These are phyloP conservation scores for Fragaria vesca DNA, from an alignment of 306 rosid genomes.

Conservation along the genomic window DNA sequence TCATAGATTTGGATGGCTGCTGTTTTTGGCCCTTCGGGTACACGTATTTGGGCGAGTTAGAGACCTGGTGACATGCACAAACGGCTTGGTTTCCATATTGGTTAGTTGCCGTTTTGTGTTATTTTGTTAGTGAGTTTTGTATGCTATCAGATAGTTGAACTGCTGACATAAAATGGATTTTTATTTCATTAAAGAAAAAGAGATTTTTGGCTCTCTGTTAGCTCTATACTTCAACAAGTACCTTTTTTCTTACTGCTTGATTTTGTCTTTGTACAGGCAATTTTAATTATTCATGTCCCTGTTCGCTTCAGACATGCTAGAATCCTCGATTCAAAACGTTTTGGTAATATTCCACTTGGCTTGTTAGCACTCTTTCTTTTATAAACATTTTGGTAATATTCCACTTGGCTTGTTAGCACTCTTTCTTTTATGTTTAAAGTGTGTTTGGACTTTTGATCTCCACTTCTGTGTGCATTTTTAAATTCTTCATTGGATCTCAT, in stretches of 20 bases:
- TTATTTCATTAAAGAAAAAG: background rate
- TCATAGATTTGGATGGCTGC: slow-evolving; percentile 98
- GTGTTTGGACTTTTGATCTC: background rate
- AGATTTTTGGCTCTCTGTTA: background rate
- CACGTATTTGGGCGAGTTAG: slow-evolving; percentile 87
- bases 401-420: slow-evolving; percentile 10
- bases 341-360: slow-evolving; percentile 51
- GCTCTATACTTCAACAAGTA: background rate
- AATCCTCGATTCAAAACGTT: slow-evolving; percentile 64
- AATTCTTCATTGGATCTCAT: slow-evolving; percentile 27
- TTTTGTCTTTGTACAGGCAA: slow-evolving; percentile 59
- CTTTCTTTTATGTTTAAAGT: slow-evolving; percentile 1
- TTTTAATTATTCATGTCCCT: slow-evolving; percentile 87
- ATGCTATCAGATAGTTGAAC: slow-evolving; percentile 13
- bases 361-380: slow-evolving; percentile 10
- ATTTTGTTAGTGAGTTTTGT: slow-evolving; percentile 10
- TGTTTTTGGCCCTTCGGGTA: slow-evolving; percentile 92
- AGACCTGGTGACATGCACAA: slow-evolving; percentile 90
- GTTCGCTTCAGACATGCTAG: slow-evolving; percentile 57
- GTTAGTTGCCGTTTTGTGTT: slow-evolving; percentile 46
- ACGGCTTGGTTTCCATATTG: slow-evolving; percentile 86
- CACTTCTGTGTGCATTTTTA: slow-evolving; percentile 10
- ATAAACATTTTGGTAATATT: slow-evolving; percentile 62
- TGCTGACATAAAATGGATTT: background rate
- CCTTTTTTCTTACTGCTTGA: slow-evolving; percentile 29